These are phyloP conservation scores for Phoenix dactylifera DNA, from an alignment of 176 grass and related monocot genomes.

Conservation along the genomic window DNA sequence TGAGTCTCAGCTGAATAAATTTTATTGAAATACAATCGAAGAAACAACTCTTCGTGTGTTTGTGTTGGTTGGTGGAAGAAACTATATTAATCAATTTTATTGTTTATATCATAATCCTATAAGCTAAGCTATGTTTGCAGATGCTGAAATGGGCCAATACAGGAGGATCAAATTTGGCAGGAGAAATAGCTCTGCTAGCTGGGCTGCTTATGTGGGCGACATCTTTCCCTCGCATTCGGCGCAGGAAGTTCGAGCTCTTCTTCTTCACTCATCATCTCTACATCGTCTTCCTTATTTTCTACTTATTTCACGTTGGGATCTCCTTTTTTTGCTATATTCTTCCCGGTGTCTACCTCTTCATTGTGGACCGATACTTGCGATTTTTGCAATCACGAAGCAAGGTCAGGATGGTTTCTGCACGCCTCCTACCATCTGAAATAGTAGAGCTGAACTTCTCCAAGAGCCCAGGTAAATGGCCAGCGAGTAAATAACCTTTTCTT, in stretches of 20 bases:
- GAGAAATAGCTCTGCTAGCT: slow-evolving; percentile 33
- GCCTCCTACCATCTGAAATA: slow-evolving; percentile 33
- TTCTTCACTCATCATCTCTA: slow-evolving; percentile 63
- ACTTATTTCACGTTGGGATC: slow-evolving; percentile 43
- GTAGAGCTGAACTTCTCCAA: slow-evolving; percentile 66
- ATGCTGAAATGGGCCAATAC: slow-evolving; percentile 40
- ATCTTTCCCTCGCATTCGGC: slow-evolving; percentile 34
- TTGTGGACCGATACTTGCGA: slow-evolving; percentile 49
- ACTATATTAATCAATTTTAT: no score
- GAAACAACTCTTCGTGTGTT: no score
- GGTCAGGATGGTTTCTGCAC: slow-evolving; percentile 34
- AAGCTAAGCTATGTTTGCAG: slow-evolving; percentile 8
- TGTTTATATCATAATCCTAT: no score
- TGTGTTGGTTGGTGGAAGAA: no score
- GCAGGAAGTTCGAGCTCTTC: slow-evolving; percentile 55
- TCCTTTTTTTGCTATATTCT: slow-evolving; percentile 25
- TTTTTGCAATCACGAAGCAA: slow-evolving; percentile 46
- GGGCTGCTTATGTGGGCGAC: slow-evolving; percentile 38
- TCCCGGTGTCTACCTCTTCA: slow-evolving; percentile 45
- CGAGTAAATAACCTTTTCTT: not conserved
- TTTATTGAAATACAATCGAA: no score
- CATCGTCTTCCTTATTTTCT: slow-evolving; percentile 33
- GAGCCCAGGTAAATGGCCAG: slow-evolving; percentile 14
- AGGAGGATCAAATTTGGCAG: slow-evolving; percentile 27
- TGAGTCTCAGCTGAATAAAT: no score